Base-by-base conservation (phyloP, 306 rosid species). In the Inga oerstediana region DNA sequence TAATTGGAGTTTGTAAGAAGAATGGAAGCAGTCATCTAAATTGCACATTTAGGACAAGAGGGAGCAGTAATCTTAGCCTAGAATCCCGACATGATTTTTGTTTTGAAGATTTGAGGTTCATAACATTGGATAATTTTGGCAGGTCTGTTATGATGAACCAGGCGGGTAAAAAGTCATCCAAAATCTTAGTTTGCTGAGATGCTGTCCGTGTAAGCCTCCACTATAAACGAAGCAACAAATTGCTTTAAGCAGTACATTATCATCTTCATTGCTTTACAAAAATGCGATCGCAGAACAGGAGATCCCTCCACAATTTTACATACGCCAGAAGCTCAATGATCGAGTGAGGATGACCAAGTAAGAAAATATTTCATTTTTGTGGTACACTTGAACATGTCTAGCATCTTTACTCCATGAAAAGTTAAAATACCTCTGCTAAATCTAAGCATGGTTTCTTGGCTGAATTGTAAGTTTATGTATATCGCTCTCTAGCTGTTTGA, bases 191-290 rank as follows among this genome's bases (percentile, higher is more conserved):
- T 15, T 48, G 30, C 30, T 13, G 6, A 27, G 62, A 30, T 48
- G 77, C 77, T 27, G 27, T 73, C 44, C 62, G 22, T 73, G 62
- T 73, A 30, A 48, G 61, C 77, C 24, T 73, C 62, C 77, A 48
- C 77, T 49, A 39, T 39, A 27, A 48, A 73, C 14, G 15, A 30
- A 73, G 61, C 43, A 48, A 8, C 24, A 73, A 20, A 20, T 56
- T 14, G 4, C 17, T 12, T 7, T 45, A 2, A 3, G 59, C 37
- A 24, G 58, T 49, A 16, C 37, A 8, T 37, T 14, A 46, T 27
- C 58, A 45, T 45, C 30, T 45, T 27, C 24, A 32, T 24, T 72
- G 59, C 39, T 45, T 72, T 34, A 72, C 39, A 24, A 22, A 72
- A 14, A 44, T 9, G 45, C 34, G 34, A 43, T 41, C 11, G 1